Percentiles rank a stretch among this genome's conserved stretches.
Conservation (phyloP, 1,284 basidiomycete species). For the Microstroma glucosiphilum region DNA sequence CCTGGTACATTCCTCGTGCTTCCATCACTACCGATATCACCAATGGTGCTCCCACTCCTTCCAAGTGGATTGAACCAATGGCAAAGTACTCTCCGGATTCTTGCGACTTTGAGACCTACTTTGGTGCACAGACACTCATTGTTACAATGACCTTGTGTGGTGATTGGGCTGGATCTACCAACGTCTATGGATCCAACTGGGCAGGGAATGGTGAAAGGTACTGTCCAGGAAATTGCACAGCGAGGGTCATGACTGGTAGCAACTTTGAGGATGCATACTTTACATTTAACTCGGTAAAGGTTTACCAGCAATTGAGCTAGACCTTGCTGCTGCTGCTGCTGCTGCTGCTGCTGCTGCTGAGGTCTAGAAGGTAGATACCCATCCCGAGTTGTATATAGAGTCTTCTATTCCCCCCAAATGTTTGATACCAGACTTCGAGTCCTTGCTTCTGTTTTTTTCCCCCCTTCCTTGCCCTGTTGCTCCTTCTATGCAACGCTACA, state of each 20-base stretch:
- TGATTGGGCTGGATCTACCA: slow-evolving; percentile 29
- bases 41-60: slow-evolving; percentile 5
- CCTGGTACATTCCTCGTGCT: slow-evolving; percentile 14
- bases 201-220: neutral
- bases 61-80: slow-evolving; percentile 32
- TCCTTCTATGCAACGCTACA: too few species aligned
- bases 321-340: too few species aligned
- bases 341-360: slow-evolving; percentile 4
- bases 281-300: slow-evolving; percentile 4
- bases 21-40: neutral
- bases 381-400: too few species aligned
- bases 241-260: neutral
- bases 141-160: slow-evolving; percentile 47
- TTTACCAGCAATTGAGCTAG: neutral
- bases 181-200: slow-evolving; percentile 4
- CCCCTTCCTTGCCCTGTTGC: too few species aligned
- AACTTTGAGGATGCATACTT: slow-evolving; percentile 6
- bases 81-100: slow-evolving; percentile 31
- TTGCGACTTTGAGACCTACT: slow-evolving; percentile 25
- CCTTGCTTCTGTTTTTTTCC: too few species aligned
- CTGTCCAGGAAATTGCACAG: neutral
- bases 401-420: too few species aligned
- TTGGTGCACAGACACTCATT: slow-evolving; percentile 38
- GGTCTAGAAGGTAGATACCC: too few species aligned
- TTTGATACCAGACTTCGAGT: too few species aligned